Conservation (phyloP, 306 rosid species). For the Luffa acutangula region DNA sequence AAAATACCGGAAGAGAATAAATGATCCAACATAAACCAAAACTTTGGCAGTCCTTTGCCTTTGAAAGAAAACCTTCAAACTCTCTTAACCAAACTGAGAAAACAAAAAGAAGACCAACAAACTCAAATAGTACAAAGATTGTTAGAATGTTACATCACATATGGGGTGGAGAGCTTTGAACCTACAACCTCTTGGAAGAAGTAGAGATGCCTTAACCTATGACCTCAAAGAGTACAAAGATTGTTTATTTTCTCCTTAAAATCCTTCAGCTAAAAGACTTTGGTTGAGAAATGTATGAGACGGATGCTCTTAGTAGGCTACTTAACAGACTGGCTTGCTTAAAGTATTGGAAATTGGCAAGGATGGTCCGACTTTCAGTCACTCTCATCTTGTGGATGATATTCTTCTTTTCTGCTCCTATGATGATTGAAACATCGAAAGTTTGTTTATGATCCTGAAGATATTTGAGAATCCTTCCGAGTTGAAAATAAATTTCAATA, state of each 20-base stretch:
- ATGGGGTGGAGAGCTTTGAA: neutral
- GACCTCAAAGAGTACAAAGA: neutral
- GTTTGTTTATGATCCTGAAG: neutral
- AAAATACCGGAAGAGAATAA: too few species aligned
- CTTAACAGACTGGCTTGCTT: neutral
- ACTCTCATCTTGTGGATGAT: neutral
- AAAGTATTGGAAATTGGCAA: neutral
- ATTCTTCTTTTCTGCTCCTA: neutral
- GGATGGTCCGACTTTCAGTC: neutral
- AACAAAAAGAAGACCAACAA: neutral
- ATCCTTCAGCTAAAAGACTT: neutral
- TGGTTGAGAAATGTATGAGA: neutral
- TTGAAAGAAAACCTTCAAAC: neutral
- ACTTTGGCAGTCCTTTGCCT: neutral
- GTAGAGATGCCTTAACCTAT: neutral
- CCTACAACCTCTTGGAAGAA: neutral
- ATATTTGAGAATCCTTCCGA: neutral
- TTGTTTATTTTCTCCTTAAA: neutral
- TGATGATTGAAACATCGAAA: neutral
- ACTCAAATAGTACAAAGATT: too few species aligned
- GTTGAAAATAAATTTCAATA: neutral
- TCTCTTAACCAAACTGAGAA: neutral
- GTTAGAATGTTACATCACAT: neutral
- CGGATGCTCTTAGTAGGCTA: neutral
- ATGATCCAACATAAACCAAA: neutral